Evolutionary conservation across 2,329 filamentous ascomycete species (phyloP).

Genomic region (Neofusicoccum sp.): DNA sequence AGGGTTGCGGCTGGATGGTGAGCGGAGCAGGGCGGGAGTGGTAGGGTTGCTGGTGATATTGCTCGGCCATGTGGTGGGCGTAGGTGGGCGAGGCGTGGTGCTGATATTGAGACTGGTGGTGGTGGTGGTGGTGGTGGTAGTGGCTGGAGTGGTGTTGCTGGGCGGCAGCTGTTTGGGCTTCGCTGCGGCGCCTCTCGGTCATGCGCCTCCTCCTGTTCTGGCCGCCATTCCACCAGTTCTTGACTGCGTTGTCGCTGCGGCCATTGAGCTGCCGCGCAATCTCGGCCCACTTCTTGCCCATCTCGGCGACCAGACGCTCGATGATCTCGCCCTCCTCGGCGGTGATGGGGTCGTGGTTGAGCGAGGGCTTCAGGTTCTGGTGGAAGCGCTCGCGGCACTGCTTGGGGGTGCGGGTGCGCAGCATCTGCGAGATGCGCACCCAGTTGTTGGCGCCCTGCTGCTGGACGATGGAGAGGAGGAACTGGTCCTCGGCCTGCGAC

Average conservation of each 20-base stretch:
- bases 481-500: slow-evolving; percentile 75
- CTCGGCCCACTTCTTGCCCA: slow-evolving; percentile 91
- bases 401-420: slow-evolving; percentile 82
- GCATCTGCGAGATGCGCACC: slow-evolving; percentile 79
- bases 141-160: slow-evolving; percentile 25
- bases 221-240: slow-evolving; percentile 97
- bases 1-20: slow-evolving; percentile 28
- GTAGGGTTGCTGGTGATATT: slow-evolving; percentile 25
- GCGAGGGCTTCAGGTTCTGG: slow-evolving; percentile 87
- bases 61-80: slow-evolving; percentile 19
- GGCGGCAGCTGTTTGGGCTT: slow-evolving; percentile 25
- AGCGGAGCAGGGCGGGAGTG: slow-evolving; percentile 32
- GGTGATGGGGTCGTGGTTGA: slow-evolving; percentile 75
- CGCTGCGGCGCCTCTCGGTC: slow-evolving; percentile 31
- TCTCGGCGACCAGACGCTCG: slow-evolving; percentile 72
- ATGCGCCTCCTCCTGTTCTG: slow-evolving; percentile 72
- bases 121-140: slow-evolving; percentile 22
- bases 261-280: slow-evolving; percentile 81
- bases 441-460: slow-evolving; percentile 80
- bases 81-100: slow-evolving; percentile 4
- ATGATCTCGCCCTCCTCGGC: slow-evolving; percentile 76
- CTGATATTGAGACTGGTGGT: slow-evolving; percentile 25
- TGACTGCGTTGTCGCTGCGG: slow-evolving; percentile 91
- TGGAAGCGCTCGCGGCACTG: slow-evolving; percentile 94
- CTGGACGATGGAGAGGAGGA: slow-evolving; percentile 70